phyloP scores from a whole-genome alignment of 208 protist species.

The Wallacemonas sp. region DNA sequence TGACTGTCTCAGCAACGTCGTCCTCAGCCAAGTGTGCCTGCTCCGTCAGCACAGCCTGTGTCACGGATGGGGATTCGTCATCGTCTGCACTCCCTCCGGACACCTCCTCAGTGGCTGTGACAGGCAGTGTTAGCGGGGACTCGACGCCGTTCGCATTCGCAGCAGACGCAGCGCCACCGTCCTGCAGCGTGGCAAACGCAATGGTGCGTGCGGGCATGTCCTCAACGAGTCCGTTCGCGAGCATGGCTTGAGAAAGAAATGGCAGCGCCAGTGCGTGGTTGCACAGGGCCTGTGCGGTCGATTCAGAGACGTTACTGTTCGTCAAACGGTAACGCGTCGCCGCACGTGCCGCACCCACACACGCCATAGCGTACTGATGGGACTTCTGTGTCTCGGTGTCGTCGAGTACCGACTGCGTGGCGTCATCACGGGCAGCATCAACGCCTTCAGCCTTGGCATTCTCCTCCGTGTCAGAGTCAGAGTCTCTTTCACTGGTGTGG shows the following conservation, averaged over 20 bases:
- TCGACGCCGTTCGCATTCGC: background rate
- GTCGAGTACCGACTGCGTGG: no score
- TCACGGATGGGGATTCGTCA: no score
- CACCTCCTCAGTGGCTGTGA: background rate
- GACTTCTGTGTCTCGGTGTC: no score
- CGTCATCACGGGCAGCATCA: no score
- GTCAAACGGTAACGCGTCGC: constrained; percentile 29
- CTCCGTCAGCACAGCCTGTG: no score
- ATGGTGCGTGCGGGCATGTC: background rate
- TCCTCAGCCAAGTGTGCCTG: no score
- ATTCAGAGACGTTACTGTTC: constrained; percentile 40
- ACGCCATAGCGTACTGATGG: no score
- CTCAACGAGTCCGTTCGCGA: background rate
- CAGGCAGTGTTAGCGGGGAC: background rate
- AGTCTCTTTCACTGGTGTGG: no score
- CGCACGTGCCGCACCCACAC: background rate
- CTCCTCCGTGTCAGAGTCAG: no score
- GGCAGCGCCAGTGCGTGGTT: constrained; percentile 61
- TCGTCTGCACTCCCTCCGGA: no score
- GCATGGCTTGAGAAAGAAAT: constrained; percentile 41
- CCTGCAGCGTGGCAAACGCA: background rate
- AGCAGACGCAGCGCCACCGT: background rate
- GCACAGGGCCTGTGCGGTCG: constrained; percentile 52
- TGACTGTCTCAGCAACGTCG: no score
- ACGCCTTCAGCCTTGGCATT: no score